Evolutionary conservation across 2,329 filamentous ascomycete genomes (phyloP).

Genomic region (Ramularia endophylla): DNA sequence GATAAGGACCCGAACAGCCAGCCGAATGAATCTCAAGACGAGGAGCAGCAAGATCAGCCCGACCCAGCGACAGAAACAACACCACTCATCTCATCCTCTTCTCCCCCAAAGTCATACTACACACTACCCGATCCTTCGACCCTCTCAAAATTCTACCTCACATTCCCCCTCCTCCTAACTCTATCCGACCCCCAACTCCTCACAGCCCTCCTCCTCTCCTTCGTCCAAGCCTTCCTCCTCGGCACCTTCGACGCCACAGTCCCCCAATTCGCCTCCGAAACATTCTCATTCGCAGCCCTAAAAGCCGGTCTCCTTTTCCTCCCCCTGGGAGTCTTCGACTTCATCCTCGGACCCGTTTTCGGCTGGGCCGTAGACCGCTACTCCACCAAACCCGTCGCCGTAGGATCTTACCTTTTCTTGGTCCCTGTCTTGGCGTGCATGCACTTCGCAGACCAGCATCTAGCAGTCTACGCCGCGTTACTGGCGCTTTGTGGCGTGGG

Average conservation of each 20-base stretch:
- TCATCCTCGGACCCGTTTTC: slow-evolving; percentile 42
- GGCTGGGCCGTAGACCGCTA: slow-evolving; percentile 44
- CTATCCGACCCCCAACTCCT: slow-evolving; percentile 37
- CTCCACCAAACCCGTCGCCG: slow-evolving; percentile 39
- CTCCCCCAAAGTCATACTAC: slow-evolving; percentile 35
- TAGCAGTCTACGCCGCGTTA: slow-evolving; percentile 42
- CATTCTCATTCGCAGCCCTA: slow-evolving; percentile 42
- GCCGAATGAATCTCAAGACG: slow-evolving; percentile 14
- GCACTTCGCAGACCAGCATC: slow-evolving; percentile 36
- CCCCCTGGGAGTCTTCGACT: slow-evolving; percentile 39
- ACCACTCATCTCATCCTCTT: slow-evolving; percentile 32
- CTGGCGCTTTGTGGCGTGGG: slow-evolving; percentile 47
- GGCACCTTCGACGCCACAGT: slow-evolving; percentile 45
- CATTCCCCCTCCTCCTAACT: slow-evolving; percentile 45
- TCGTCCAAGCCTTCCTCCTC: slow-evolving; percentile 40
- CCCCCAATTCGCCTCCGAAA: slow-evolving; percentile 38
- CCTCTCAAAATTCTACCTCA: slow-evolving; percentile 35
- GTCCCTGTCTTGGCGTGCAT: slow-evolving; percentile 40
- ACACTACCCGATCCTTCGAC: slow-evolving; percentile 35
- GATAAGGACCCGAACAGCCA: slow-evolving; percentile 14
- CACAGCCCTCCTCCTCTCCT: slow-evolving; percentile 35
- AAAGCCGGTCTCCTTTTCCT: slow-evolving; percentile 43
- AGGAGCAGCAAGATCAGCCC: slow-evolving; percentile 13
- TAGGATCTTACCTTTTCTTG: slow-evolving; percentile 39
- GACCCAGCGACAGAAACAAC: slow-evolving; percentile 7